phyloP scores from a whole-genome alignment of 306 rosid genomes.

The Quercus engelmannii region DNA sequence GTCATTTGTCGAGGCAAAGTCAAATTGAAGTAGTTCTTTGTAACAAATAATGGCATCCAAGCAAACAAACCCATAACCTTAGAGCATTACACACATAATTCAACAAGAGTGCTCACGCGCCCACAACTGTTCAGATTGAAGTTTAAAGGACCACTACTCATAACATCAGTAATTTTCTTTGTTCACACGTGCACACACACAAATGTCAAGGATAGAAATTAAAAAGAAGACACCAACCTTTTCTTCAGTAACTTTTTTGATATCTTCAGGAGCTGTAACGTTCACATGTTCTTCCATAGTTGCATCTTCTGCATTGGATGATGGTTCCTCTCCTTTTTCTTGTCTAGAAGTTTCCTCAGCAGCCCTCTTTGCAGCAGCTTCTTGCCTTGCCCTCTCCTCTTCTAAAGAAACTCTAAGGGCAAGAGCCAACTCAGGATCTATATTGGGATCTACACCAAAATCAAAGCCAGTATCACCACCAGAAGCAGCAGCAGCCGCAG shows the following conservation, averaged over 20 bases:
- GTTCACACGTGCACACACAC: neutral
- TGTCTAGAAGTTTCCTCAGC: conserved; percentile 31
- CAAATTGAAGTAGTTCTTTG: neutral
- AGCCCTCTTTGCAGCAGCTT: conserved; percentile 39
- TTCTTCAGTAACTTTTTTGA: conserved; percentile 6
- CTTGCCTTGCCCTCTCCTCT: conserved; percentile 48
- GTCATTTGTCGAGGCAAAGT: neutral
- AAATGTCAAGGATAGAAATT: neutral
- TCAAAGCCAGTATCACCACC: conserved; percentile 32
- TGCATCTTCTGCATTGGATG: conserved; percentile 32
- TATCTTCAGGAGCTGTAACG: conserved; percentile 14
- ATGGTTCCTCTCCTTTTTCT: conserved; percentile 31
- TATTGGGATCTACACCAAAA: conserved; percentile 38
- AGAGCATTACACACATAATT: neutral
- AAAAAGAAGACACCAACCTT: conserved; percentile 10
- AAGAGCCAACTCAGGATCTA: conserved; percentile 44
- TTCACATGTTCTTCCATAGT: conserved; percentile 21
- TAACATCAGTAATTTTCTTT: neutral
- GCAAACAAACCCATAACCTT: neutral
- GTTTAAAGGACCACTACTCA: neutral
- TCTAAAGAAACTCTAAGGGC: conserved; percentile 49
- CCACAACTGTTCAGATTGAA: neutral
- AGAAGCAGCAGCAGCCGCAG: conserved; percentile 31
- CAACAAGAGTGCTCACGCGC: neutral
- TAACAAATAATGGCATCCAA: conserved; percentile 2